Evolutionary conservation across 2,329 filamentous ascomycete species (phyloP), one percentile per base, ranked within the genome.

Genomic region (Hymenoscyphus fraxineus): DNA sequence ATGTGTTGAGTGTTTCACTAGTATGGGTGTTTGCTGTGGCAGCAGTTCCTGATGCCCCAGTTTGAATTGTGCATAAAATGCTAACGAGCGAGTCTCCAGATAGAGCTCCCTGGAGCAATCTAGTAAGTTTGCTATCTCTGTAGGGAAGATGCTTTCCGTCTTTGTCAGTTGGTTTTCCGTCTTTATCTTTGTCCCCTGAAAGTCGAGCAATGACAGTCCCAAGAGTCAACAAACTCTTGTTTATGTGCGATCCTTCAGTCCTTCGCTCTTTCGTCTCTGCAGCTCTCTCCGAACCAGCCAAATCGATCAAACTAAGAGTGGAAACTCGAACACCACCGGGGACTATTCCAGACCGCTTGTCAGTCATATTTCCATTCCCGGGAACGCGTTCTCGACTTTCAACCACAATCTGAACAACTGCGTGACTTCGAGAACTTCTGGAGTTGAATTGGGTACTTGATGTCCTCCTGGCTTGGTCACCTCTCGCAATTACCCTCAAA

Each of bases 361-460:
- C 86, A 13, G 75, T 78, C 13, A 78, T 81, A 10, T 73, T 74
- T 22, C 70, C 73, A 56, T 76, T 77, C 6, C 78, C 77, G 0
- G 91, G 87, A 54, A 89, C 86, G 58, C 95, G 90, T 77, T 97
- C 94, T 76, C 95, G 86, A 75, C 93, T 97, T 77, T 99, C 95
- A 13, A 99, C 95, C 1, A 99, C 94, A 71, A 99, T 99, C 77
- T 99, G 95, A 44, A 99, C 95, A 22, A 99, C 95, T 0, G 95
- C 95, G 74, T 99, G 95, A 85, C 93, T 97, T 79, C 95, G 92
- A 59, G 95, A 99, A 80, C 94, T 98, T 71, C 94, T 88, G 22
- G 93, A 86, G 75, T 99, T 99, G 83, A 96, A 99, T 73, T 99
- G 95, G 0, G 95, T 99, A 76, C 93, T 97, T 64, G 92, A 92